phyloP scores from a whole-genome alignment of 23 red algal genomes.

The Agarophyton chilense region DNA sequence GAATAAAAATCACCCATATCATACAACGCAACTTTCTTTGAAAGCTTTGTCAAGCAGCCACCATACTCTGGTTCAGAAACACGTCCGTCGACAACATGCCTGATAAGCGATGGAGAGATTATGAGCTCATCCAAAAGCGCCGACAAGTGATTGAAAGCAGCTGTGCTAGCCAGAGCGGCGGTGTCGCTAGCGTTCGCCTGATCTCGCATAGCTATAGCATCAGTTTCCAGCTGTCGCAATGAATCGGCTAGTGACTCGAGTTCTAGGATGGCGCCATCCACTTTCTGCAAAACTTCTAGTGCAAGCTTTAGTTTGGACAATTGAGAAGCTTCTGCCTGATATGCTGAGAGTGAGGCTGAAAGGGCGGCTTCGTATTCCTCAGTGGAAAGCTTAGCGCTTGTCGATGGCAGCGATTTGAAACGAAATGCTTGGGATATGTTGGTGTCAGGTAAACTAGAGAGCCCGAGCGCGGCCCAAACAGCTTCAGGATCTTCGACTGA shows the following conservation, averaged over 20 bases:
- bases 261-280: not conserved
- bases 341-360: constrained; percentile 6
- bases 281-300: not conserved
- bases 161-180: constrained; percentile 10
- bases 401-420: not conserved
- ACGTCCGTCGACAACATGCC: constrained; percentile 75
- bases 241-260: constrained; percentile 17
- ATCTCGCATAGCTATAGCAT: not conserved
- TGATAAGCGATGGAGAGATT: constrained; percentile 52
- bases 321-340: not conserved
- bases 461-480: constrained; percentile 8
- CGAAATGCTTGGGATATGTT: not conserved
- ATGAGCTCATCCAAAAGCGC: constrained; percentile 75
- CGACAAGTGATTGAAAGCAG: constrained; percentile 50
- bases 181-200: not conserved
- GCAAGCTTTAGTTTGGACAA: not conserved
- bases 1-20: constrained; percentile 72
- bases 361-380: constrained; percentile 13
- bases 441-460: not conserved
- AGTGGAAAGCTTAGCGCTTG: not conserved
- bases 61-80: constrained; percentile 69
- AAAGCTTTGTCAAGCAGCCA: constrained; percentile 56
- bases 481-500: constrained; percentile 7
- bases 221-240: not conserved
- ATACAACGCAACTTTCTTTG: constrained; percentile 79